Conservation (phyloP, 768 basidiomycete genomes). For the Boletus rex-veris region DNA sequence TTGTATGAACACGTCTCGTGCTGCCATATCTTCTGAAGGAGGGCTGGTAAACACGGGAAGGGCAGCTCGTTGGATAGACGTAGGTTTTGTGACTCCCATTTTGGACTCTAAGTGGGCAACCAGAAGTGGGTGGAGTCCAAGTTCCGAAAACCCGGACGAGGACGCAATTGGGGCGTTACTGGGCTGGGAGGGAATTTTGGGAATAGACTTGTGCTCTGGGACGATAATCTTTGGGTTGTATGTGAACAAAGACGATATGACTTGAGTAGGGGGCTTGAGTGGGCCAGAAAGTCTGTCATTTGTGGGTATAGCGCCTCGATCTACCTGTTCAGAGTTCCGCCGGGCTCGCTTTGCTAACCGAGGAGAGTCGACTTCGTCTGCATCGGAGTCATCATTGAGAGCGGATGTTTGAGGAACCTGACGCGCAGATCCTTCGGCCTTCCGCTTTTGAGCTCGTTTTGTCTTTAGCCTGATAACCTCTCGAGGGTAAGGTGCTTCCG, state of each 20-base stretch:
- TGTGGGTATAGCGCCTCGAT: constrained; percentile 14
- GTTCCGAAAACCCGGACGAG: constrained; percentile 73
- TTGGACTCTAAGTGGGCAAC: constrained; percentile 73
- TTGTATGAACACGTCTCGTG: constrained; percentile 86
- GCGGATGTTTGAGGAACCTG: constrained; percentile 13
- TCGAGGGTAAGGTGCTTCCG: background rate
- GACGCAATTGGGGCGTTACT: constrained; percentile 82
- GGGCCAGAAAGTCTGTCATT: constrained; percentile 19
- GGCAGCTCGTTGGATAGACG: constrained; percentile 80
- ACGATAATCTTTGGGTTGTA: constrained; percentile 70
- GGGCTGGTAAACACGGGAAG: constrained; percentile 58
- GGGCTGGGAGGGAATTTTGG: constrained; percentile 41
- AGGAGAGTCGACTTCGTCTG: constrained; percentile 17
- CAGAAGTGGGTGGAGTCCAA: constrained; percentile 82
- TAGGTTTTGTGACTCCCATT: constrained; percentile 82
- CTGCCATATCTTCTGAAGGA: constrained; percentile 34
- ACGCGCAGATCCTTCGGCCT: constrained; percentile 34
- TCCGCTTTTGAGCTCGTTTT: constrained; percentile 66
- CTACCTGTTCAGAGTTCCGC: constrained; percentile 18
- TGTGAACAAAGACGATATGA: constrained; percentile 89
- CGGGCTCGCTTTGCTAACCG: constrained; percentile 51
- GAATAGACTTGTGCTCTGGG: constrained; percentile 28
- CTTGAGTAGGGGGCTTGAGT: constrained; percentile 43
- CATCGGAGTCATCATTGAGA: constrained; percentile 18
- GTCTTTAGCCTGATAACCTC: constrained; percentile 57